Percentiles rank a stretch among this genome's conserved stretches.
Evolutionary conservation across 75 land plant species (phyloP).

Genomic region (Pinus albicaulis): DNA sequence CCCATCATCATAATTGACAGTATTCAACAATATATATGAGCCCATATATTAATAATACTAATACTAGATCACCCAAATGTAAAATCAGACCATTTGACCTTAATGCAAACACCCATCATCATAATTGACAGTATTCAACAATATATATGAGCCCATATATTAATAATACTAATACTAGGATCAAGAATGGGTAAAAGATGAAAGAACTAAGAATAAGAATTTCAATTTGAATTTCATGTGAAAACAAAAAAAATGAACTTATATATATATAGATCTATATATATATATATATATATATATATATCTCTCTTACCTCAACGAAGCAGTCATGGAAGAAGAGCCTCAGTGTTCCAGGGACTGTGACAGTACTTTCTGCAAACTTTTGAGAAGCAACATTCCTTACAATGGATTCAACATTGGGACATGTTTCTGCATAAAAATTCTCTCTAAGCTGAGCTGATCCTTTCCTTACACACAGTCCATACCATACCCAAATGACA

Average conservation of each 20-base stretch:
- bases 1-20: neutral
- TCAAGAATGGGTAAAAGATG: neutral
- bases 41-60: no score
- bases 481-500: no score
- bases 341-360: slow-evolving; percentile 50
- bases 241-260: no score
- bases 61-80: neutral
- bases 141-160: neutral
- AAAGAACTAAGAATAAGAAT: neutral
- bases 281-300: neutral
- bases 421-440: slow-evolving; percentile 45
- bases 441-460: slow-evolving; percentile 37
- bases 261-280: neutral
- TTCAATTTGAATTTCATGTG: neutral
- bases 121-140: neutral
- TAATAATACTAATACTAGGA: no score
- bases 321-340: slow-evolving; percentile 52
- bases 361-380: slow-evolving; percentile 33
- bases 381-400: slow-evolving; percentile 24
- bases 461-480: neutral
- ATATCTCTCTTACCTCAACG: slow-evolving; percentile 11
- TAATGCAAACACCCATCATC: neutral
- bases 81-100: neutral
- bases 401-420: slow-evolving; percentile 49
- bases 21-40: neutral